These are phyloP conservation scores for Globisporangium perplexum DNA, from an alignment of 352 stramenopile genomes.

Conservation along the genomic window DNA sequence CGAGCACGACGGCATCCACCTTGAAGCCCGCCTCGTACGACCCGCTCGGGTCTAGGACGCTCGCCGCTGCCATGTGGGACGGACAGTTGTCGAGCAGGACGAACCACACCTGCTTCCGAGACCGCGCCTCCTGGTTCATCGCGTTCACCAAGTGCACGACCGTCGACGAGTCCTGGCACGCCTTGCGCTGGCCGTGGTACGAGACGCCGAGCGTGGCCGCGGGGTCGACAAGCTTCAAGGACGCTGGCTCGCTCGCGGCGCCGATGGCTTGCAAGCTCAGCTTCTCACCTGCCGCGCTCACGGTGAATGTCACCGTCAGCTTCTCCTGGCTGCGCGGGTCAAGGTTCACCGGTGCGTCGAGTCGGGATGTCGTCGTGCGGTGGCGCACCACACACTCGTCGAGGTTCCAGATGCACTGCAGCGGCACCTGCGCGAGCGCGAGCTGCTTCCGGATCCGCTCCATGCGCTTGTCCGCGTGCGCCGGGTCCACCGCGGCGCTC, in stretches of 20 bases:
- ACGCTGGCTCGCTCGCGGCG: conserved; percentile 27
- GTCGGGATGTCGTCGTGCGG: conserved; percentile 31
- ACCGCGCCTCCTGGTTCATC: conserved; percentile 52
- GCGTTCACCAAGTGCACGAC: conserved; percentile 49
- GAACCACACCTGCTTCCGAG: conserved; percentile 60
- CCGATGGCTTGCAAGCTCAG: conserved; percentile 56
- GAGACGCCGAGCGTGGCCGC: conserved; percentile 28
- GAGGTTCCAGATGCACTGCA: conserved; percentile 71
- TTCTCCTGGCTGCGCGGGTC: conserved; percentile 41
- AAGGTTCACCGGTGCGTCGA: conserved; percentile 36
- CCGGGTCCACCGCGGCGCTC: conserved; percentile 6
- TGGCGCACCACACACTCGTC: conserved; percentile 48
- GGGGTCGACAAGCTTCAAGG: conserved; percentile 33
- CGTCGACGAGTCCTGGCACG: conserved; percentile 47
- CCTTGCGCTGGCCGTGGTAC: conserved; percentile 36
- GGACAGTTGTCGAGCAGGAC: conserved; percentile 61
- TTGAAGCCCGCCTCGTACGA: conserved; percentile 56
- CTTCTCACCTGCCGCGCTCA: conserved; percentile 63
- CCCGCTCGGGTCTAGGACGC: conserved; percentile 47
- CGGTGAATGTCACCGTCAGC: conserved; percentile 45
- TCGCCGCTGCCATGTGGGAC: conserved; percentile 55
- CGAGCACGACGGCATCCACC: conserved; percentile 59
- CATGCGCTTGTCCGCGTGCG: conserved; percentile 29
- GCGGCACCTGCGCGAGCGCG: conserved; percentile 30
- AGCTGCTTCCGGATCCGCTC: conserved; percentile 47